phyloP scores from a whole-genome alignment of 768 basidiomycete genomes.

The Rhizopogon vesiculosus region DNA sequence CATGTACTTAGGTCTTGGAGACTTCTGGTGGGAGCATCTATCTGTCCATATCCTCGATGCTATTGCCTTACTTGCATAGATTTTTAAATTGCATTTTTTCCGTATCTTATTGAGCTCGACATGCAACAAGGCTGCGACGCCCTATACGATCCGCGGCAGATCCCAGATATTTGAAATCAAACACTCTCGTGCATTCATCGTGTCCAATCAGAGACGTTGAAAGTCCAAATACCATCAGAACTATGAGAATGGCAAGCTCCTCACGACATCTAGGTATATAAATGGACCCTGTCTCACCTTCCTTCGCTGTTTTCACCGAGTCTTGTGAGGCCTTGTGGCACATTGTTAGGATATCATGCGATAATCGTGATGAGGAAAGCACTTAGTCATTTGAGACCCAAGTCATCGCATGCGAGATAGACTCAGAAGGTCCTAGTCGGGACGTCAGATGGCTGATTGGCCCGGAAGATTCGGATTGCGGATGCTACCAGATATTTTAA shows the following conservation, averaged over 20 bases:
- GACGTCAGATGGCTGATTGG: not conserved
- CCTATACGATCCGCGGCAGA: not conserved
- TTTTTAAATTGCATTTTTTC: not conserved
- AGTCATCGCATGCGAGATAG: not conserved
- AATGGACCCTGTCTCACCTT: not conserved
- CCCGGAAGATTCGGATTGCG: not conserved
- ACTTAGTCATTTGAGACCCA: not conserved
- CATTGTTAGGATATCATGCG: not conserved
- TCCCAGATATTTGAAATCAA: not conserved
- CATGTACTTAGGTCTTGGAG: slow-evolving; percentile 2
- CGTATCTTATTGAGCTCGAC: not conserved
- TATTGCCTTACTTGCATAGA: slow-evolving; percentile 1
- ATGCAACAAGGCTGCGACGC: not conserved
- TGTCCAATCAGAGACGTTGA: not conserved
- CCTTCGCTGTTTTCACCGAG: no score
- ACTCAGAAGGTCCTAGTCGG: not conserved
- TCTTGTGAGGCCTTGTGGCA: not conserved
- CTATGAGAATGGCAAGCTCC: not conserved
- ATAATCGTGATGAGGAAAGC: not conserved
- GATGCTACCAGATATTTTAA: not conserved
- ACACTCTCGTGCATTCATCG: not conserved
- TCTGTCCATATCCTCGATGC: slow-evolving; percentile 8
- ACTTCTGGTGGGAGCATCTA: slow-evolving; percentile 8
- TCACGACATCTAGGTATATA: not conserved
- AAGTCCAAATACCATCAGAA: not conserved